Conservation (phyloP, 2,329 filamentous ascomycete genomes). For the Fusarium praegraminearum region DNA sequence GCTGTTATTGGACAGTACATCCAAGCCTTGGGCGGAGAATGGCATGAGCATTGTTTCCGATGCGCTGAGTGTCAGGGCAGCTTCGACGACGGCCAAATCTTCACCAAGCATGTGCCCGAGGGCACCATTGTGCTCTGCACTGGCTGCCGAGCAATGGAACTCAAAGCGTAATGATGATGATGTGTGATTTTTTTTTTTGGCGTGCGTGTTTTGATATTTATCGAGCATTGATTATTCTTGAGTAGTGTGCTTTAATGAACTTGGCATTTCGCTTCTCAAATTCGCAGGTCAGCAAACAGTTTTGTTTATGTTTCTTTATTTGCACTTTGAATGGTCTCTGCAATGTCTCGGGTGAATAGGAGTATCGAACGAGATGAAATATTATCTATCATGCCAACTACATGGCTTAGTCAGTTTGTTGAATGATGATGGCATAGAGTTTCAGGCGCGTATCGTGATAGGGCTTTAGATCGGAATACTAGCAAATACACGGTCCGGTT, state of each 20-base stretch:
- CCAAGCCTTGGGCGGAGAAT: conserved; percentile 88
- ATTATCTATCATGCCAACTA: conserved; percentile 29
- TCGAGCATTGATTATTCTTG: conserved; percentile 6
- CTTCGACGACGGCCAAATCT: conserved; percentile 75
- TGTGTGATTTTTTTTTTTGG: conserved; percentile 33
- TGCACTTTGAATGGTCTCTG: conserved; percentile 28
- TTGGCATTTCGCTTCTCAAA: conserved; percentile 10
- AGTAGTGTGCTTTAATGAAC: conserved; percentile 10
- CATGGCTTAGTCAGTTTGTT: conserved; percentile 18
- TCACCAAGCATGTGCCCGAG: conserved; percentile 66
- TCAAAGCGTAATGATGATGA: conserved; percentile 61
- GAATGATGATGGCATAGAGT: conserved; percentile 14
- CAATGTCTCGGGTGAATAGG: conserved; percentile 7
- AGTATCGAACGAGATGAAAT: conserved; percentile 13
- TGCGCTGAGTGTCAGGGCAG: conserved; percentile 73
- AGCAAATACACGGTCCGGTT: conserved; percentile 28
- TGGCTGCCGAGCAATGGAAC: conserved; percentile 68
- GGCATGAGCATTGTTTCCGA: conserved; percentile 92
- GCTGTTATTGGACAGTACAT: conserved; percentile 93
- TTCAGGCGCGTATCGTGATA: conserved; percentile 7
- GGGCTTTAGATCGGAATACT: conserved; percentile 22
- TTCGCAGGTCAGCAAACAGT: conserved; percentile 17
- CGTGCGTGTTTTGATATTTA: conserved; percentile 29
- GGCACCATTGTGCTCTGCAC: conserved; percentile 70
- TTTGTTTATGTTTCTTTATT: conserved; percentile 4